Evolutionary conservation across 306 rosid species (phyloP).

Genomic region (Lotus japonicus): DNA sequence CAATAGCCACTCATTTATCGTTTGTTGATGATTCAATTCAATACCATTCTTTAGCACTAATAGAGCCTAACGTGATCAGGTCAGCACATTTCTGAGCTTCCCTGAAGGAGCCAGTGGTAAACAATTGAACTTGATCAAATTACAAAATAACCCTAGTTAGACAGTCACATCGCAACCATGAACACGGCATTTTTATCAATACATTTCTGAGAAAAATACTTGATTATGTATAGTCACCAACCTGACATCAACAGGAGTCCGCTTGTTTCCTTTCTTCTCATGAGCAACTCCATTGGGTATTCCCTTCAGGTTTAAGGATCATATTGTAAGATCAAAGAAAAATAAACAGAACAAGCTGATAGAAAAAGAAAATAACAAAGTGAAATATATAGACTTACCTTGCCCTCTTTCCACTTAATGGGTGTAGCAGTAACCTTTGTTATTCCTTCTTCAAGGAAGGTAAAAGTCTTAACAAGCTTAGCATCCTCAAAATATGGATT

Average conservation of each 20-base stretch:
- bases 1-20: too few species aligned
- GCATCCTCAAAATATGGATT: slow-evolving; percentile 89
- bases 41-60: too few species aligned
- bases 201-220: background rate
- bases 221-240: slow-evolving; percentile 22
- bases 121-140: background rate
- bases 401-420: slow-evolving; percentile 92
- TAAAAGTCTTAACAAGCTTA: slow-evolving; percentile 71
- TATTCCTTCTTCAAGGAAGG: slow-evolving; percentile 85
- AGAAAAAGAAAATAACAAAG: background rate
- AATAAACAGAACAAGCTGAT: background rate
- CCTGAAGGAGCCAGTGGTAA: too few species aligned
- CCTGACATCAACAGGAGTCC: slow-evolving; percentile 69
- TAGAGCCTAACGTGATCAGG: too few species aligned
- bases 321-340: background rate
- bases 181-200: background rate
- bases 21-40: too few species aligned
- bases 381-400: slow-evolving; percentile 37
- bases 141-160: background rate
- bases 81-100: too few species aligned
- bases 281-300: slow-evolving; percentile 65
- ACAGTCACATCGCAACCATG: background rate
- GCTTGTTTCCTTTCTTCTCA: slow-evolving; percentile 87
- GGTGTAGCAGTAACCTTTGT: slow-evolving; percentile 75
- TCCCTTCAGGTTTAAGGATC: slow-evolving; percentile 40